Base-by-base conservation (phyloP, 2,329 filamentous ascomycete genomes). In the Fusarium subtropicale region DNA sequence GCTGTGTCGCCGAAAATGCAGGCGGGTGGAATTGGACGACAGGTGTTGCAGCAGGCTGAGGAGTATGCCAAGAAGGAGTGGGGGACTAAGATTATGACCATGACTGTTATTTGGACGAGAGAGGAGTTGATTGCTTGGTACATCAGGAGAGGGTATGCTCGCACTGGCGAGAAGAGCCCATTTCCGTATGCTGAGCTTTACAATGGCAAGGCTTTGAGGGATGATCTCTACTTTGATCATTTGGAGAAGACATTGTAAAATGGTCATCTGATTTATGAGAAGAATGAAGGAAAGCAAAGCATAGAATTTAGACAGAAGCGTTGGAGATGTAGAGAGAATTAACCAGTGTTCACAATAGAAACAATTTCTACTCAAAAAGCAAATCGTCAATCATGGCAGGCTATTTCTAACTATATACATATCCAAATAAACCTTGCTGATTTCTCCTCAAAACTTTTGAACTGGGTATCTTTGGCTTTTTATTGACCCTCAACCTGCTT, bases 401-500 rank as follows among this genome's bases (percentile, higher is more conserved):
- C 59, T 66, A 68, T 70, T 48, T 60, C 59, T 55, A 20, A 36
- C 34, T 74, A 74, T 74, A 64, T 73, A 72, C 64, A 74, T 24
- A 57, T 70, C 64, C 63, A 69, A 68, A 69, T 54, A 60, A 39
- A 61, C 30, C 58, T 56, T 34, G 16, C 39, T 56, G 46, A 63
- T 65, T 51, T 42, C 54, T 68, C 52, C 22, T 44, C n/a, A 47
- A 44, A 54, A 60, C 56, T 64, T 68, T 68, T 66, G 39, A 30
- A 48, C 44, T 54, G 66, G 67, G 63, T 68, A 69, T 69, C 67
- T 58, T 38, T 46, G 12, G 39, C 33, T 44, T 33, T 47, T 76
- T 77, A 85, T 66, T 82, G 73, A 28, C 78, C 77, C 78, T 87
- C 85, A 34, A 85, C 87, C 77, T 88, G 79, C 80, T 94, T 91